These are phyloP conservation scores for Penicillium simplicissimum DNA, from an alignment of 495 filamentous ascomycete species.

Conservation along the genomic window DNA sequence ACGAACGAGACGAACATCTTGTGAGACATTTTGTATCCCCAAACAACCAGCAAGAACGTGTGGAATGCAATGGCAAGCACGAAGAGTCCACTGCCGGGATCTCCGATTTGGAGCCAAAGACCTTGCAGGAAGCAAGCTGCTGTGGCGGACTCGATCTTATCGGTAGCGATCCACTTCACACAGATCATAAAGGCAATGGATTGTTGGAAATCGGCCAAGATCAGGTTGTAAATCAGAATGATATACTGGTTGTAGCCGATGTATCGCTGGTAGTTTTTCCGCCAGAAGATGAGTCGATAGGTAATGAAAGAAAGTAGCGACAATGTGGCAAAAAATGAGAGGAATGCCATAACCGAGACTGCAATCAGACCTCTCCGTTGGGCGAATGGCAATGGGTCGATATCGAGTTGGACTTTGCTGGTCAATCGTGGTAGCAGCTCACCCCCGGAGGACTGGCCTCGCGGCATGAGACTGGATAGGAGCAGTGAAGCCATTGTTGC, in stretches of 20 bases:
- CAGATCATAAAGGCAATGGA: slow-evolving; percentile 67
- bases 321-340: slow-evolving; percentile 59
- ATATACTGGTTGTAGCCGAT: slow-evolving; percentile 71
- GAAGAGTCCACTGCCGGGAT: slow-evolving; percentile 68
- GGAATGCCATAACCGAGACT: slow-evolving; percentile 56
- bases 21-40: slow-evolving; percentile 57
- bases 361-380: slow-evolving; percentile 55
- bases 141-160: slow-evolving; percentile 57
- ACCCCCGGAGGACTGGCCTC: slow-evolving; percentile 13
- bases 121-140: slow-evolving; percentile 68
- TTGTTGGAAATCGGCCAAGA: slow-evolving; percentile 74
- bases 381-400: slow-evolving; percentile 49
- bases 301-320: slow-evolving; percentile 56
- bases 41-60: slow-evolving; percentile 65
- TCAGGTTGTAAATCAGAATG: slow-evolving; percentile 70
- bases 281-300: slow-evolving; percentile 60
- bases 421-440: slow-evolving; percentile 28
- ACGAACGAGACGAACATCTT: slow-evolving; percentile 53
- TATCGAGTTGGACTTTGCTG: slow-evolving; percentile 20
- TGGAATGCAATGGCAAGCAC: slow-evolving; percentile 70
- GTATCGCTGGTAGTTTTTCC: slow-evolving; percentile 44
- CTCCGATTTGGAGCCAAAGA: slow-evolving; percentile 69
- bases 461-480: slow-evolving; percentile 24
- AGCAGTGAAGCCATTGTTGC: slow-evolving; percentile 30
- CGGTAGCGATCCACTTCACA: slow-evolving; percentile 55